Evolutionary conservation across 2,329 filamentous ascomycete genomes (phyloP).

Genomic region (Xylogone sp.): DNA sequence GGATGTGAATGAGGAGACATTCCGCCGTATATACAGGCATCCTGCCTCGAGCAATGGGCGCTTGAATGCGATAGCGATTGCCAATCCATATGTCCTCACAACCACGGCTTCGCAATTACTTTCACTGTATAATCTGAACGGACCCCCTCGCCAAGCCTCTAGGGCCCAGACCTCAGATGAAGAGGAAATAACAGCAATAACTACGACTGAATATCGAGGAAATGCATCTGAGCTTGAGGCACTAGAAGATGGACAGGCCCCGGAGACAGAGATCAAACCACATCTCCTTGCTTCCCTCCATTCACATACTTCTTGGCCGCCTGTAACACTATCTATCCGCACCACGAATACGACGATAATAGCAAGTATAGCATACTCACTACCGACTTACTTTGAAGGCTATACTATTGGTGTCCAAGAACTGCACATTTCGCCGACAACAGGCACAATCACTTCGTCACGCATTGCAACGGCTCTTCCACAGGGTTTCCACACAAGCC

Average conservation of each 20-base stretch:
- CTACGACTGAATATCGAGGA: not conserved
- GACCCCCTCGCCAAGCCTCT: slow-evolving; percentile 27
- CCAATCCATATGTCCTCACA: slow-evolving; percentile 72
- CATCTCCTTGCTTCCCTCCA: slow-evolving; percentile 71
- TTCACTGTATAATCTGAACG: slow-evolving; percentile 67
- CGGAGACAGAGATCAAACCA: slow-evolving; percentile 9
- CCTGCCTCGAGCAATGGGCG: slow-evolving; percentile 28
- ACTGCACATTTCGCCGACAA: slow-evolving; percentile 52
- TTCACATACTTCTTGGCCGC: slow-evolving; percentile 74
- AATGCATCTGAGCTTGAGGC: not conserved
- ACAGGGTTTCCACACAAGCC: slow-evolving; percentile 37
- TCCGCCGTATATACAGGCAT: slow-evolving; percentile 18
- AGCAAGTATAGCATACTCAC: slow-evolving; percentile 65
- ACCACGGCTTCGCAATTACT: slow-evolving; percentile 72
- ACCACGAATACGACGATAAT: slow-evolving; percentile 59
- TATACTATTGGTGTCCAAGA: slow-evolving; percentile 62
- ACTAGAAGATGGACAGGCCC: not conserved
- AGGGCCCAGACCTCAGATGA: no score
- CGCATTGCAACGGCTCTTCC: slow-evolving; percentile 47
- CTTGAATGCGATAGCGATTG: slow-evolving; percentile 67
- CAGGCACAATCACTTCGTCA: slow-evolving; percentile 36
- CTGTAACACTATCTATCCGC: slow-evolving; percentile 80
- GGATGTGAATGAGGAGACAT: slow-evolving; percentile 33
- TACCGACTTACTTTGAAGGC: not conserved
- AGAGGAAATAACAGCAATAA: no score